A percentile compares a stretch with the other conserved stretches of the same genome.
phyloP scores from a whole-genome alignment of 1,284 basidiomycete genomes.

The Trichosporon sp. region DNA sequence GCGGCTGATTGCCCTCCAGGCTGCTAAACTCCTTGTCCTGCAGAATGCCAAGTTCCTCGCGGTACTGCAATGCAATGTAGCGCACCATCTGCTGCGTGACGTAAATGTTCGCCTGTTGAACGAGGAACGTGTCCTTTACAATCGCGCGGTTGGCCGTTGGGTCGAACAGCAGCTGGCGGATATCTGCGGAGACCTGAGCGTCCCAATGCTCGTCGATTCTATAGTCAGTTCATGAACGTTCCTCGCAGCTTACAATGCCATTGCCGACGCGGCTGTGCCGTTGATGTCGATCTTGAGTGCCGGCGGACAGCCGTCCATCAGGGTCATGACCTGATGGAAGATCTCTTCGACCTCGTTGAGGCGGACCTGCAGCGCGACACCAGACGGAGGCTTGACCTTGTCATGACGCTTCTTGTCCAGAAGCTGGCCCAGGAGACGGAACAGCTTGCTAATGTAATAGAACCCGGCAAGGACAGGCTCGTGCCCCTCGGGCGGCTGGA shows the following conservation, averaged over 20 bases:
- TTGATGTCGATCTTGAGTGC: constrained; percentile 42
- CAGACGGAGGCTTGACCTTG: constrained; percentile 43
- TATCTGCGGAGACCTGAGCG: constrained; percentile 67
- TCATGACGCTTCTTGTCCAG: constrained; percentile 47
- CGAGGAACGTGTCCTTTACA: constrained; percentile 80
- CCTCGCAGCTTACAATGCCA: constrained; percentile 32
- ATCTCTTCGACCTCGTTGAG: constrained; percentile 49
- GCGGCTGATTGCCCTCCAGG: constrained; percentile 56
- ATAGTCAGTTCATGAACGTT: constrained; percentile 7
- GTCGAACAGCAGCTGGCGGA: constrained; percentile 85
- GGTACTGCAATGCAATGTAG: constrained; percentile 84
- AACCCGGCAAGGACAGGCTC: constrained; percentile 79
- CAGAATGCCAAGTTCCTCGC: constrained; percentile 68
- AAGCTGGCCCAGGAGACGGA: constrained; percentile 55
- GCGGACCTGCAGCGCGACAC: constrained; percentile 46
- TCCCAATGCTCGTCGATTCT: constrained; percentile 49
- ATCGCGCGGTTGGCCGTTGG: constrained; percentile 73
- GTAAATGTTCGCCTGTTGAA: constrained; percentile 84
- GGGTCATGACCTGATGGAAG: constrained; percentile 46
- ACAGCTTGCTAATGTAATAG: constrained; percentile 81
- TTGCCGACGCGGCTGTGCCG: constrained; percentile 26
- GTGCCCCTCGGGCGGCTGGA: constrained; percentile 77
- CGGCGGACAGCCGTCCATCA: constrained; percentile 52
- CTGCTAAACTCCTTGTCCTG: constrained; percentile 55
- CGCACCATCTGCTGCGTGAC: constrained; percentile 88